Base-by-base conservation (phyloP, 2,329 filamentous ascomycete genomes). In the Paecilomyces niveus region DNA sequence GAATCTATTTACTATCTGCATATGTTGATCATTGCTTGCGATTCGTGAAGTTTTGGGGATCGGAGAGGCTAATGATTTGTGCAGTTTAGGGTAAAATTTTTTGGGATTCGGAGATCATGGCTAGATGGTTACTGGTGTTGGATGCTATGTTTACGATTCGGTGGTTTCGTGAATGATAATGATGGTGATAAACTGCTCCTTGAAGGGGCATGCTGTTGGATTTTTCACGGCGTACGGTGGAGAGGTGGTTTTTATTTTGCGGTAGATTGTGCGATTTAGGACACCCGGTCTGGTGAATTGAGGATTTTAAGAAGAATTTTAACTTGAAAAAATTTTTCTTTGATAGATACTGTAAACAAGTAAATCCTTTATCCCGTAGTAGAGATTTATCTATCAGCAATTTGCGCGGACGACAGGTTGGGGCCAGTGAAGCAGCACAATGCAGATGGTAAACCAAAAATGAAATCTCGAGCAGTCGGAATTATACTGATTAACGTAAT, bases 41-140 rank as follows among this genome's bases (percentile, higher is more conserved):
- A 45, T 45, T 18, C 35, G 35, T 21, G 15, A 45, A 8, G 3
- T 18, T 45, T 29, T 18, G 3, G 15, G 35, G 8, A 45, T 45
- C 35, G 13, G 15, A n/a, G 22, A 9, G 4, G 50, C 21, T 67
- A 63, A 61, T 63, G 57, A 56, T 60, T 56, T 63, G 51, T 57
- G 58, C 58, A 52, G 26, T 52, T 24, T 52, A 24, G 21, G 26
- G 21, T 6, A 10, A 13, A 5, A 11, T 52, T 2, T 24, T 52
- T 18, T 21, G 5, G 8, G 45, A 18, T 18, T 18, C 15, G 4
- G n/a, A 18, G 45, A 21, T 21, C 3, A 45, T 45, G 10, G 35
- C 2, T 13, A 18, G 35, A 18, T 45, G 35, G 2, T 5, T 18
- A 15, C 4, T 13, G 18, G 22, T 45, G 35, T 13, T 18, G 35